A percentile compares a stretch with the other conserved stretches of the same genome.
phyloP scores from a whole-genome alignment of 352 stramenopile genomes.

The Phytophthora fragariaefolia region DNA sequence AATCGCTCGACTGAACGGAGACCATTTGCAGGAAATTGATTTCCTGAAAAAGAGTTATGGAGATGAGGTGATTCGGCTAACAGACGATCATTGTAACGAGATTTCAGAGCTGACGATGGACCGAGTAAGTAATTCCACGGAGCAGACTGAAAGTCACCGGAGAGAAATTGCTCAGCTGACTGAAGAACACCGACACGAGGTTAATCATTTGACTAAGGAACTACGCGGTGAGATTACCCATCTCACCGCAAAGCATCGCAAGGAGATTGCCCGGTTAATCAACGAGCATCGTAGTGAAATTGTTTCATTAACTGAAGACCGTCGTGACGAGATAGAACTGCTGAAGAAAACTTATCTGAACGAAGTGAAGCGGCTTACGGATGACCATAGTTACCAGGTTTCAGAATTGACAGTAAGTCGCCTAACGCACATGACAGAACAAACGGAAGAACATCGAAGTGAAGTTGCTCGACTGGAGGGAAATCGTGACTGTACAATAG shows the following conservation, averaged over 20 bases:
- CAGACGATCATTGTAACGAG: slow-evolving; percentile 10
- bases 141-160: slow-evolving; percentile 4
- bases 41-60: not conserved
- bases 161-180: slow-evolving; percentile 5
- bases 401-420: not conserved
- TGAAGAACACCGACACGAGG: not conserved
- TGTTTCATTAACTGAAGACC: not conserved
- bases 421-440: not conserved
- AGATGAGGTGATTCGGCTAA: not conserved
- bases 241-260: not conserved
- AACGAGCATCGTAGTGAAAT: not conserved
- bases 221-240: not conserved
- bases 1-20: slow-evolving; percentile 1
- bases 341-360: not conserved
- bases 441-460: slow-evolving; percentile 2
- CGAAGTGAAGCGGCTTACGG: not conserved
- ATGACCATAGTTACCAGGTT: not conserved
- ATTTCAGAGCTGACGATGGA: slow-evolving; percentile 8
- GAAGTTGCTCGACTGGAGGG: slow-evolving; percentile 1
- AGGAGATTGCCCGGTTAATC: slow-evolving; percentile 6
- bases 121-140: slow-evolving; percentile 1
- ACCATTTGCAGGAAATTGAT: not conserved
- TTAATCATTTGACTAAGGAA: not conserved
- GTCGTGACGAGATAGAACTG: not conserved
- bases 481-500: not conserved